Conservation (phyloP, 2,329 filamentous ascomycete genomes). For the Leptoxyphium fumago region DNA sequence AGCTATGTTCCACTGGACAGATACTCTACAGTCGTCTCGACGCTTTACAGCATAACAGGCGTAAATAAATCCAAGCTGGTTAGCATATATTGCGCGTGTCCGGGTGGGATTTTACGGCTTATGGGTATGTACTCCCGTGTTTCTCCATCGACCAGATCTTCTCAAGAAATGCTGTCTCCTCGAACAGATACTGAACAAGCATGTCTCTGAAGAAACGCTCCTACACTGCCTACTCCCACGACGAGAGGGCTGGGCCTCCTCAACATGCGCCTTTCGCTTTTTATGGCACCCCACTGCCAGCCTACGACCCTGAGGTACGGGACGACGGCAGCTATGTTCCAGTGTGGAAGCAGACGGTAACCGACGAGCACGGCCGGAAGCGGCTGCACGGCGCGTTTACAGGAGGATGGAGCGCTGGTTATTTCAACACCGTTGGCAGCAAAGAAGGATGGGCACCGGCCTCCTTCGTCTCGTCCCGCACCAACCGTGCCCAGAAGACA, state of each 20-base stretch:
- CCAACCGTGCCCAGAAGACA: slow-evolving; percentile 57
- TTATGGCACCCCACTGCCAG: slow-evolving; percentile 75
- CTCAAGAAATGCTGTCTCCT: not conserved
- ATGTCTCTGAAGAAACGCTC: slow-evolving; percentile 60
- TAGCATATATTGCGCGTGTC: too few species aligned
- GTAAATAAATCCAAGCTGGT: too few species aligned
- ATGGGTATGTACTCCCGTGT: not conserved
- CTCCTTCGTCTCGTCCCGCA: slow-evolving; percentile 79
- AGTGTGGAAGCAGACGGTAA: slow-evolving; percentile 96
- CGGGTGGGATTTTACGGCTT: not conserved
- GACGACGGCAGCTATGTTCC: slow-evolving; percentile 90
- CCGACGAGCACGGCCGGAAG: slow-evolving; percentile 80
- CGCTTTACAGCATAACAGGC: too few species aligned
- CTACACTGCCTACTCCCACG: slow-evolving; percentile 53
- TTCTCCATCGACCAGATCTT: not conserved
- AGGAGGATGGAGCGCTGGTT: slow-evolving; percentile 91
- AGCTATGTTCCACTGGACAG: too few species aligned
- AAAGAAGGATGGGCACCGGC: slow-evolving; percentile 96
- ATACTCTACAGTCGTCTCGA: too few species aligned
- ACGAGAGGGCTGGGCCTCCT: slow-evolving; percentile 15
- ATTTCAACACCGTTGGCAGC: slow-evolving; percentile 95
- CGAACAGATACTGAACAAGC: slow-evolving; percentile 1
- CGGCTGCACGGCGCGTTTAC: slow-evolving; percentile 92
- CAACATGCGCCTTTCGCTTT: slow-evolving; percentile 59
- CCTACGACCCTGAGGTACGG: slow-evolving; percentile 57